Evolutionary conservation across 2,329 filamentous ascomycete species (phyloP), one percentile per base, ranked within the genome.

Genomic region (Bipolaris gigantea): DNA sequence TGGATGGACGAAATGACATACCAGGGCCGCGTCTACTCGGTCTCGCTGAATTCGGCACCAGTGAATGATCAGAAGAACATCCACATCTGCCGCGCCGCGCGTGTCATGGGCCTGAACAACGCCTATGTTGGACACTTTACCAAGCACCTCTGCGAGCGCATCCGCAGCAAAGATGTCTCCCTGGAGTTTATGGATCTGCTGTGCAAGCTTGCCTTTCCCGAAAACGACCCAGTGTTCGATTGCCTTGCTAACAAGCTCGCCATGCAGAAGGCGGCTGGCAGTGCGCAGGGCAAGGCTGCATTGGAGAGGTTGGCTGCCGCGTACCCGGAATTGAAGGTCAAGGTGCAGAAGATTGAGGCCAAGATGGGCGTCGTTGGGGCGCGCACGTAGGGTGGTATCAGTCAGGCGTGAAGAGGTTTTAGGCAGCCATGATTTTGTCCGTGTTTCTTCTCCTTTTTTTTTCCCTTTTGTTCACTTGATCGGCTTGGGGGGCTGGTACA

Each of bases 111-210:
- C 5, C 42, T 71, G 2, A 63, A 67, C 43, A 65, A 63, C 48
- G 64, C 59, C n/a, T 72, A 72, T 25, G 55, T 72, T 1, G 63
- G 60, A 0, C 70, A 72, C 48, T 71, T 72, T 46, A 72, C 70
- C 1, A 63, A 61, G 40, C 47, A 62, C 2, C 60, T 66, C 46
- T 72, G 70, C 38, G 63, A 72, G 18, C 57, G 60, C 0, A 61
- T 71, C 33, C 69, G 70, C n/a, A 48, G 54, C 13, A 38, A 60
- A 23, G 40, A 56, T 2, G 34, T 50, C 0, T 55, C 60, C 1
- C 19, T 51, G 2, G 61, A 63, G 0, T 59, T 64, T n/a, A 58
- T 70, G 34, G 46, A 53, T 21, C 32, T 59, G n/a, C 48, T 71
- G 11, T 66, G 57, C 18, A 48, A 61, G n/a, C 21, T 56, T 0